Conservation (phyloP, 176 grass and related monocot genomes). For the Pontederia paniculata region DNA sequence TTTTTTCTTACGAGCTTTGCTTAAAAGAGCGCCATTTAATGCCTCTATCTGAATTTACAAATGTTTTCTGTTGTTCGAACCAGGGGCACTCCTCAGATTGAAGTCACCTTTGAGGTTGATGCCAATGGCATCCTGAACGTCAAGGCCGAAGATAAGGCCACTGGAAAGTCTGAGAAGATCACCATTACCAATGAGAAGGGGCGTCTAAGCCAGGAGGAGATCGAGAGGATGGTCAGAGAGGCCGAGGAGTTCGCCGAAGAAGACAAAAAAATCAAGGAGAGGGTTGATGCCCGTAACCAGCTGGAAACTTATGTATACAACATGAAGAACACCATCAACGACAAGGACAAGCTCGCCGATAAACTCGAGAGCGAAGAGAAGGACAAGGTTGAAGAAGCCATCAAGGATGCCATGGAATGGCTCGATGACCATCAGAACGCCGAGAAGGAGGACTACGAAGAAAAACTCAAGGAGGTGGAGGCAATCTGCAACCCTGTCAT, state of each 20-base stretch:
- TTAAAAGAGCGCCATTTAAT: neutral
- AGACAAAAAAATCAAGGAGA: slow-evolving; percentile 20
- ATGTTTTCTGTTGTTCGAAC: neutral
- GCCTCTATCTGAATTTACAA: neutral
- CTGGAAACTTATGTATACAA: slow-evolving; percentile 27
- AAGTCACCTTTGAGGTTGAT: slow-evolving; percentile 28
- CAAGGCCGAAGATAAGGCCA: slow-evolving; percentile 28
- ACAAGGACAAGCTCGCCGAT: slow-evolving; percentile 15
- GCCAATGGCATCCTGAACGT: slow-evolving; percentile 33
- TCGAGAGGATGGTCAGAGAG: slow-evolving; percentile 27
- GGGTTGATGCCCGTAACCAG: slow-evolving; percentile 24
- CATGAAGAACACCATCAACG: slow-evolving; percentile 19
- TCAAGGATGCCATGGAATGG: slow-evolving; percentile 23
- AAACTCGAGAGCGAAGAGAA: slow-evolving; percentile 24
- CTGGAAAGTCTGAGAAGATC: slow-evolving; percentile 18
- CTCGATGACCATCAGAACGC: slow-evolving; percentile 18
- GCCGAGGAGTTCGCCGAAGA: slow-evolving; percentile 31
- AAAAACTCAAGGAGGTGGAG: slow-evolving; percentile 33
- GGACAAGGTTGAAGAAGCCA: slow-evolving; percentile 11
- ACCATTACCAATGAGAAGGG: slow-evolving; percentile 23
- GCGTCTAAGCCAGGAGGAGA: slow-evolving; percentile 24
- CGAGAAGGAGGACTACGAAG: slow-evolving; percentile 20
- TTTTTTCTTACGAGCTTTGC: neutral
- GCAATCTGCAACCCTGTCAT: slow-evolving; percentile 28
- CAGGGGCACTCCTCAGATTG: slow-evolving; percentile 26